These are phyloP conservation scores for Xylaria sp. DNA, from an alignment of 2,329 filamentous ascomycete species.

Conservation along the genomic window DNA sequence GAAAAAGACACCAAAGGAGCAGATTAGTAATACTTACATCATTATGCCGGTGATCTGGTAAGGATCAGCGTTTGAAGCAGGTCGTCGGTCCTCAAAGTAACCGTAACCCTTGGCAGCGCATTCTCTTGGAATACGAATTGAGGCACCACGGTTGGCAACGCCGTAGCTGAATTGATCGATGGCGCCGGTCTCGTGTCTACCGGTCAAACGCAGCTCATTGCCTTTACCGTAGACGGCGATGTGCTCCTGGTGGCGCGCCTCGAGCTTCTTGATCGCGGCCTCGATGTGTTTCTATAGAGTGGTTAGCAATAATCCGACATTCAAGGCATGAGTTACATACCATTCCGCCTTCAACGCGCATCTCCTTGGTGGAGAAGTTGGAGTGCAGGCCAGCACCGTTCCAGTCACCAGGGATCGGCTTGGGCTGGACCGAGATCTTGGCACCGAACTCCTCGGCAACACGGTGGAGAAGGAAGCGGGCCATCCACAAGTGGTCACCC, in stretches of 20 bases:
- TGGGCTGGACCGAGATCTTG: conserved; percentile 94
- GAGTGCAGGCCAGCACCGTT: conserved; percentile 85
- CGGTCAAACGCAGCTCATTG: conserved; percentile 93
- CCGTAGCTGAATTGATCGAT: conserved; percentile 96
- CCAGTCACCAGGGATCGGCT: conserved; percentile 96
- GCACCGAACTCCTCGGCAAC: conserved; percentile 96
- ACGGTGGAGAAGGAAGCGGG: conserved; percentile 87
- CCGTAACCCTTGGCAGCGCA: conserved; percentile 88
- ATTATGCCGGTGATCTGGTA: conserved; percentile 84
- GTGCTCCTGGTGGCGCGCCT: conserved; percentile 81
- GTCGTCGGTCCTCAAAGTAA: conserved; percentile 89
- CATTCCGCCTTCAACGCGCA: conserved; percentile 92
- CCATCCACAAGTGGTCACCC: conserved; percentile 97
- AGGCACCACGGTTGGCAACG: conserved; percentile 94
- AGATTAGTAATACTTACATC: conserved; percentile 56
- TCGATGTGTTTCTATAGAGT: conserved; percentile 78
- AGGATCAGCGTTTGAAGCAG: conserved; percentile 83
- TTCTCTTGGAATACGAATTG: conserved; percentile 90
- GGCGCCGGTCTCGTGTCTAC: conserved; percentile 90
- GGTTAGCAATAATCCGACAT: conserved; percentile 10
- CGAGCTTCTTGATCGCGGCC: conserved; percentile 83
- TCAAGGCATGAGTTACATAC: conserved; percentile 18
- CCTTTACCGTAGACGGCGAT: conserved; percentile 95
- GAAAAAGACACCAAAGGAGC: background rate
- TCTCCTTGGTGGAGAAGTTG: conserved; percentile 92